Evolutionary conservation across 2,329 filamentous ascomycete species (phyloP).

Genomic region (Aspergillus sp.): DNA sequence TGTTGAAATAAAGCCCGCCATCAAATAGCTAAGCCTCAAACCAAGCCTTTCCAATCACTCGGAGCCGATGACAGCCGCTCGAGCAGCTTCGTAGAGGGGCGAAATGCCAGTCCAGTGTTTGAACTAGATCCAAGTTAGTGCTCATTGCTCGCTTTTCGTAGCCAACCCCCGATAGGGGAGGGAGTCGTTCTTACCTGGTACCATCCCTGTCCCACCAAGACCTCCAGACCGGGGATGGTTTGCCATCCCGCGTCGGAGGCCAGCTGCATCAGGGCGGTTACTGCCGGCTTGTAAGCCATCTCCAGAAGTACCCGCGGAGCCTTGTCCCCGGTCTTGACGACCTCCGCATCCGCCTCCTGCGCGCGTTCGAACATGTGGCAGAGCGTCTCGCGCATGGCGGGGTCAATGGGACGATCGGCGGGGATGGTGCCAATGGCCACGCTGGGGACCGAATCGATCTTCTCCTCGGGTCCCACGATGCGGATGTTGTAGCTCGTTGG

Average conservation of each 20-base stretch:
- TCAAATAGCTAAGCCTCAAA: neutral
- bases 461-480: conserved; percentile 56
- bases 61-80: conserved; percentile 41
- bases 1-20: conserved; percentile 5
- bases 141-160: neutral
- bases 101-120: conserved; percentile 81
- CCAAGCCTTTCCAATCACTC: neutral
- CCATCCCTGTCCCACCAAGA: conserved; percentile 78
- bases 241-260: conserved; percentile 76
- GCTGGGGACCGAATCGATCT: conserved; percentile 56
- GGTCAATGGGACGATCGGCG: conserved; percentile 79
- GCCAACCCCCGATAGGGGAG: neutral
- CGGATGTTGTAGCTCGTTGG: conserved; percentile 69
- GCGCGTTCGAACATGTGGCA: conserved; percentile 50
- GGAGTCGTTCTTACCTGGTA: conserved; percentile 65
- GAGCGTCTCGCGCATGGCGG: conserved; percentile 65
- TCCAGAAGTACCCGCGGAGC: conserved; percentile 70
- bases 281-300: conserved; percentile 91
- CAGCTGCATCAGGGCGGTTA: conserved; percentile 82
- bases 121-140: conserved; percentile 53
- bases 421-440: conserved; percentile 91
- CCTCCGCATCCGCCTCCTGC: conserved; percentile 48
- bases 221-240: conserved; percentile 83
- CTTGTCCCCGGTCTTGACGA: conserved; percentile 34
- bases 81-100: conserved; percentile 69